Conservation (phyloP, 2,329 filamentous ascomycete species). For the Monosporascus sp. region DNA sequence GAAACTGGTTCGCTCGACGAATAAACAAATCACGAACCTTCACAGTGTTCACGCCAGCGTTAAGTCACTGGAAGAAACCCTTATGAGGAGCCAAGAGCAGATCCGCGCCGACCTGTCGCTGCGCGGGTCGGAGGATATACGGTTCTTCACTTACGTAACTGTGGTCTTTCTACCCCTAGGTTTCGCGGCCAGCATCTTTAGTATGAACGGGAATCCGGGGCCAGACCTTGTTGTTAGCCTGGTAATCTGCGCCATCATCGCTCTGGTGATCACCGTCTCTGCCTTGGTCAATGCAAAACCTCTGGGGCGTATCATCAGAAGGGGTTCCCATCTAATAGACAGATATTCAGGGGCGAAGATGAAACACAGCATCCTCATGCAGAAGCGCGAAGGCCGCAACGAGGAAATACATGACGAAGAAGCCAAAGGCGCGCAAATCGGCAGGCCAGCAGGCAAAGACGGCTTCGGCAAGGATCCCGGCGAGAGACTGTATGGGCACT, state of each 20-base stretch:
- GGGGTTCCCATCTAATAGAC: background rate
- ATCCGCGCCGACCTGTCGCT: slow-evolving; percentile 8
- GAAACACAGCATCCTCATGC: background rate
- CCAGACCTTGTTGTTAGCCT: slow-evolving; percentile 10
- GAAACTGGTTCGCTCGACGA: background rate
- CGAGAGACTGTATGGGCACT: no score
- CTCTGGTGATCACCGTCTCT: slow-evolving; percentile 2
- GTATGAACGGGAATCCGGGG: slow-evolving; percentile 22
- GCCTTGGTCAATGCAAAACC: slow-evolving; percentile 3
- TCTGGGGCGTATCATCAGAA: background rate
- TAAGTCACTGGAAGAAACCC: background rate
- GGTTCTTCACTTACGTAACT: slow-evolving; percentile 29
- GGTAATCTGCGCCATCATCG: slow-evolving; percentile 5
- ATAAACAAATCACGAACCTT: slow-evolving; percentile 2
- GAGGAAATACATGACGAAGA: background rate
- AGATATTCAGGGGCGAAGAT: slow-evolving; percentile 1
- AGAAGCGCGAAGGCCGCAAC: background rate
- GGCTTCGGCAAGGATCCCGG: background rate
- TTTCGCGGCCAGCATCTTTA: slow-evolving; percentile 26
- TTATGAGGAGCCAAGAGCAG: slow-evolving; percentile 1
- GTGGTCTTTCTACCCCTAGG: slow-evolving; percentile 28
- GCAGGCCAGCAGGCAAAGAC: no score
- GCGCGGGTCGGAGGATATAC: slow-evolving; percentile 21
- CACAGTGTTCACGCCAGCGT: background rate
- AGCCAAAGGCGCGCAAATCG: no score